Percentiles rank a stretch among this genome's conserved stretches.
phyloP scores from a whole-genome alignment of 2,329 filamentous ascomycete genomes.

The Fonsecaea erecta region DNA sequence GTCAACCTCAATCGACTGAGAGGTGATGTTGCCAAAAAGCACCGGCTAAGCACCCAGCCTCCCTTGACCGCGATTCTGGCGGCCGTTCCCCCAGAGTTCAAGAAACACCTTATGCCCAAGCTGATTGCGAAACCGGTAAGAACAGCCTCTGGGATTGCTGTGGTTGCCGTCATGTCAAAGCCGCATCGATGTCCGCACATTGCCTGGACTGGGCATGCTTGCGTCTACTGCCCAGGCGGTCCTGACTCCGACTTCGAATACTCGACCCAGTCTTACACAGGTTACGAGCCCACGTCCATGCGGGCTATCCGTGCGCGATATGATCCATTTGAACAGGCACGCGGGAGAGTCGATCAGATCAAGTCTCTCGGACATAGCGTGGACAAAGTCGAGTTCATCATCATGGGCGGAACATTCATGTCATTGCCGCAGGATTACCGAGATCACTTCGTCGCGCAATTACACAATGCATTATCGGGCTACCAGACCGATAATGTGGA shows the following conservation, averaged over 20 bases:
- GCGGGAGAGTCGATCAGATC: conserved; percentile 94
- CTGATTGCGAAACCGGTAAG: conserved; percentile 96
- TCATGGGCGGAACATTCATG: conserved; percentile 99
- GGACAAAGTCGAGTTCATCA: conserved; percentile 99
- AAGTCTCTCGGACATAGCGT: conserved; percentile 94
- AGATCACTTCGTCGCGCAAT: conserved; percentile 89
- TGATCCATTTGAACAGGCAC: conserved; percentile 95
- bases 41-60: conserved; percentile 83
- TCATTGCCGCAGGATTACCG: conserved; percentile 86
- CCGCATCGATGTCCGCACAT: conserved; percentile 97
- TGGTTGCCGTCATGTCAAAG: conserved; percentile 99
- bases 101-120: conserved; percentile 97
- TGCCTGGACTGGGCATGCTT: conserved; percentile 92
- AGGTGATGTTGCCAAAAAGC: conserved; percentile 88
- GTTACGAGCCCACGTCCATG: conserved; percentile 98
- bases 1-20: conserved; percentile 90
- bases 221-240: conserved; percentile 96
- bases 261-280: conserved; percentile 97
- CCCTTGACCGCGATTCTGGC: conserved; percentile 96
- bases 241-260: conserved; percentile 99
- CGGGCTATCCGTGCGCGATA: conserved; percentile 95
- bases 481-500: conserved; percentile 95
- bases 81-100: conserved; percentile 98
- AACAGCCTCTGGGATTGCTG: conserved; percentile 94
- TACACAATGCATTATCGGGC: conserved; percentile 95